A percentile compares a stretch with the other conserved stretches of the same genome.
These are phyloP conservation scores for Catenaria anguillulae DNA, from an alignment of 371 early-diverging fungal species.

Conservation along the genomic window DNA sequence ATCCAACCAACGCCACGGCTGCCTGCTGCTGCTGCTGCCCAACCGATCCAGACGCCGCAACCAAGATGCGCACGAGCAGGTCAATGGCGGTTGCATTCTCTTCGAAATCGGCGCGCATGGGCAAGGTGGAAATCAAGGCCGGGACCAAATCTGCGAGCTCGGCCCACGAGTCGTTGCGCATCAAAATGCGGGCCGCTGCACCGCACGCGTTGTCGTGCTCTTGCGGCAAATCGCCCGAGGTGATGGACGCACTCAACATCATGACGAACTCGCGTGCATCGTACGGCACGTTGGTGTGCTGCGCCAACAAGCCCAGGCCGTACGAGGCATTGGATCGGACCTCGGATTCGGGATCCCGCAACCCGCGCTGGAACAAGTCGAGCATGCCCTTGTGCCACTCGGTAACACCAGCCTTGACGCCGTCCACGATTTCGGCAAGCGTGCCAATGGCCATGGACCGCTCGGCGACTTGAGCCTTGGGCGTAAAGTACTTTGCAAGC, in stretches of 20 bases:
- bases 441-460: conserved; percentile 81
- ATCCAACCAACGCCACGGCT: too few relatives aligned
- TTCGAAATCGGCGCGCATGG: conserved; percentile 59
- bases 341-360: conserved; percentile 59
- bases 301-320: conserved; percentile 58
- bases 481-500: conserved; percentile 64
- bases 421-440: conserved; percentile 63
- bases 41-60: too few relatives aligned
- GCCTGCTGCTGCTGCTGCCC: too few relatives aligned
- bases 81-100: conserved; percentile 69
- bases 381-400: conserved; percentile 45
- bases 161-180: conserved; percentile 54
- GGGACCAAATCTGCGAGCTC: background rate
- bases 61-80: conserved; percentile 27
- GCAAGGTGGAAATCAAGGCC: conserved; percentile 45
- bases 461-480: conserved; percentile 49
- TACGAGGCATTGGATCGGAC: conserved; percentile 75
- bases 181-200: conserved; percentile 64
- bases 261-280: conserved; percentile 56
- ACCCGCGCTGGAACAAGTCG: conserved; percentile 45
- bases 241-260: conserved; percentile 57
- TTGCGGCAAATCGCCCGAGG: conserved; percentile 41
- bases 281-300: conserved; percentile 45
- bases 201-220: conserved; percentile 79
- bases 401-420: conserved; percentile 54